Conservation (phyloP, 2,329 filamentous ascomycete genomes). For the Botrytis pseudocinerea region DNA sequence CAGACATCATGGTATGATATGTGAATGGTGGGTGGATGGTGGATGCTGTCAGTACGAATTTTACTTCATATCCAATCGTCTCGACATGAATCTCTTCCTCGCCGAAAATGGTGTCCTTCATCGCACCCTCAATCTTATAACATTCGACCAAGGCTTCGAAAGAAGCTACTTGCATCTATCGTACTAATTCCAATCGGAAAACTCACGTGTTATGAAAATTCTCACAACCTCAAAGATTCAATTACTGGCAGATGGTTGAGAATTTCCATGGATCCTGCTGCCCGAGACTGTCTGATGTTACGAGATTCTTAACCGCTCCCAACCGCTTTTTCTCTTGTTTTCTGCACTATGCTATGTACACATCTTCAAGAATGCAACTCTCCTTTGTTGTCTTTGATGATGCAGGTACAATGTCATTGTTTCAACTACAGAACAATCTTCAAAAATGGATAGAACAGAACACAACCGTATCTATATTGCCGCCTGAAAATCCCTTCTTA, state of each 20-base stretch:
- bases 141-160: background rate
- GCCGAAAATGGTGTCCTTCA: background rate
- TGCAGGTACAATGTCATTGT: background rate
- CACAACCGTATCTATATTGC: background rate
- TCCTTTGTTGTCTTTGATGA: background rate
- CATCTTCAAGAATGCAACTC: background rate
- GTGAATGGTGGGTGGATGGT: background rate
- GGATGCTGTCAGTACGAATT: background rate
- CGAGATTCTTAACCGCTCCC: background rate
- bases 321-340: background rate
- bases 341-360: background rate
- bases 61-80: background rate
- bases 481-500: background rate
- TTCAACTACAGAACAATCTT: background rate
- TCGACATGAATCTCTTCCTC: constrained; percentile 2
- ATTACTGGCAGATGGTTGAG: background rate
- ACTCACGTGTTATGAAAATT: background rate
- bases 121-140: background rate
- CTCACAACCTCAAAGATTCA: background rate
- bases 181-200: background rate
- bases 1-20: background rate
- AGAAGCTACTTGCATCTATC: background rate
- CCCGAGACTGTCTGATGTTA: background rate
- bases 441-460: background rate
- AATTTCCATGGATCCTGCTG: background rate